phyloP scores from a whole-genome alignment of 2,329 filamentous ascomycete genomes.

The Xylariaceae sp. region DNA sequence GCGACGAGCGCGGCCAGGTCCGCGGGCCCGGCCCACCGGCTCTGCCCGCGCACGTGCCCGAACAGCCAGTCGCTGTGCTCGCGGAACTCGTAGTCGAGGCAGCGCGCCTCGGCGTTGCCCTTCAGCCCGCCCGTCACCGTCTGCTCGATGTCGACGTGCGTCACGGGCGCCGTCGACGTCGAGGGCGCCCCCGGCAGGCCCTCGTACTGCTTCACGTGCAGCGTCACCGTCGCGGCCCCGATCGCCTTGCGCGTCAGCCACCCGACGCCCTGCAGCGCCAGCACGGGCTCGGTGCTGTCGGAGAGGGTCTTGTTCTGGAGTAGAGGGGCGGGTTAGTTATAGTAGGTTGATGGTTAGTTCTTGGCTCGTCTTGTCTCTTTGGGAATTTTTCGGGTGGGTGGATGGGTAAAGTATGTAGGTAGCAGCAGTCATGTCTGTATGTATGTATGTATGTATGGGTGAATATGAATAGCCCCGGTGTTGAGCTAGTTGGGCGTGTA shows the following conservation, averaged over 20 bases:
- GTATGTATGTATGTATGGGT: too few relatives aligned
- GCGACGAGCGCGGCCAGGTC: conserved; percentile 58
- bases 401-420: too few relatives aligned
- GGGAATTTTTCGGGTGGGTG: too few relatives aligned
- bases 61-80: conserved; percentile 80
- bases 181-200: conserved; percentile 47
- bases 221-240: conserved; percentile 67
- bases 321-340: not conserved
- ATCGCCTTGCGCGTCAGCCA: conserved; percentile 76
- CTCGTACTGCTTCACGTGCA: conserved; percentile 61
- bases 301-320: conserved; percentile 75
- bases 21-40: conserved; percentile 53
- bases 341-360: not conserved
- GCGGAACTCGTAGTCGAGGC: conserved; percentile 55
- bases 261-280: conserved; percentile 72
- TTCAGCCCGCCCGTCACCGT: conserved; percentile 70
- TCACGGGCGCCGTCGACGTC: conserved; percentile 42
- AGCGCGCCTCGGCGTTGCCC: conserved; percentile 62
- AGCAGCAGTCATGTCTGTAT: too few relatives aligned
- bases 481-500: not conserved
- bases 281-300: conserved; percentile 67
- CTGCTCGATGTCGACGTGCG: conserved; percentile 74
- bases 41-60: conserved; percentile 67
- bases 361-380: too few relatives aligned
- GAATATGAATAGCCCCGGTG: too few relatives aligned